Evolutionary conservation across 2,329 filamentous ascomycete genomes (phyloP), one percentile per base, ranked within the genome.

Genomic region (Nannizziopsis arthrosporioides): DNA sequence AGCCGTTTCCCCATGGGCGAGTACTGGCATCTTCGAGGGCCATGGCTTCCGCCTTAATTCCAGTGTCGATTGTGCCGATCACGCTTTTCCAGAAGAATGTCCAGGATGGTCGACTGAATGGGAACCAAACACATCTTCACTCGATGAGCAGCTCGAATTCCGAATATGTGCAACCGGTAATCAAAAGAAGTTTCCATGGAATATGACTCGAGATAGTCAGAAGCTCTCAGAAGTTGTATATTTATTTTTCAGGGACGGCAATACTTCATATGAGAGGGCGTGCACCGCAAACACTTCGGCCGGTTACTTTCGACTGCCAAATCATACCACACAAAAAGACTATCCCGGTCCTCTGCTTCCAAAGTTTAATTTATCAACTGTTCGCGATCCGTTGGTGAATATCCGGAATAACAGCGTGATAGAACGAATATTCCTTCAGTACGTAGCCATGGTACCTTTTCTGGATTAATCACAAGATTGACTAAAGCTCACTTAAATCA

Each of bases 241-340:
- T 36, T 22, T 50, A 4, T 44, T 42, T 14, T 50, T 47, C 22
- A 50, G 42, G 9, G 37, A 22, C 7, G 43, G 22, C 15, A 43
- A 43, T 11, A 22, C 42, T 22, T 42, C 38, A 11, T 22, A 34
- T 18, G 27, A n/a, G 22, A 14, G 18, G 11, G 14, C 9, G 27
- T 50, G 48, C 31, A 47, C 43, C 15, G 37, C 37, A 14, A 18
- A 47, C 40, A 50, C 48, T 4, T 47, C 31, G 9, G 48, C 48
- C 11, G 48, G 48, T 7, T 50, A 50, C 17, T 50, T 47, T 32
- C n/a, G 42, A n/a, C 48, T 50, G n/a, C 48, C 48, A 2, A 47
- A 42, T 36, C 11, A 12, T 15, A 42, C 22, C 7, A 3, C 22
- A 7, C 3, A 7, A 2, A 47, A 47, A 35, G n/a, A 12, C 22